Conservation (phyloP, 345 rosid species). For the Sisymbrium altissimum region DNA sequence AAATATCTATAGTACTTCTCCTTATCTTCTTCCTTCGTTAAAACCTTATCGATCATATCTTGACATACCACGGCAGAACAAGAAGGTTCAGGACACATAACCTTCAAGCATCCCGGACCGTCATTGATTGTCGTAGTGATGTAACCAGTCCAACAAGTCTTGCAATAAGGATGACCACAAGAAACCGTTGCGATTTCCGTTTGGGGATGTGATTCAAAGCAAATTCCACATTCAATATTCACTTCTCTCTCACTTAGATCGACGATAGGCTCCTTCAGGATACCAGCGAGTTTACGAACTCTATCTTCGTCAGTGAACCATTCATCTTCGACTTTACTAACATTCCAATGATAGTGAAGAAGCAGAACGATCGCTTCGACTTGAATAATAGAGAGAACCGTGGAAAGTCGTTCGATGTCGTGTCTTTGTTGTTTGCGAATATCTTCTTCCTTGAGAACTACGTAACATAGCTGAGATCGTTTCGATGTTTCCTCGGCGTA, state of each 20-base stretch:
- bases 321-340: conserved; percentile 66
- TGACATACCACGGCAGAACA: conserved; percentile 25
- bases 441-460: too few relatives aligned
- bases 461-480: too few relatives aligned
- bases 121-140: conserved; percentile 10
- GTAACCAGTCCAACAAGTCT: conserved; percentile 60
- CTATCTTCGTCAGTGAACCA: conserved; percentile 84
- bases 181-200: conserved; percentile 48
- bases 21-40: background rate
- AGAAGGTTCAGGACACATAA: conserved; percentile 29
- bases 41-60: conserved; percentile 23
- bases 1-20: conserved; percentile 20
- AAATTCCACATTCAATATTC: conserved; percentile 56
- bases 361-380: conserved; percentile 54
- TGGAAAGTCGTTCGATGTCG: too few relatives aligned
- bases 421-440: too few relatives aligned
- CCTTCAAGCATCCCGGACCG: conserved; percentile 18
- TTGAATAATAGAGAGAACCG: too few relatives aligned
- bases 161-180: conserved; percentile 94
- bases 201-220: conserved; percentile 51
- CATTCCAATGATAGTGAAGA: conserved; percentile 66
- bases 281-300: conserved; percentile 58
- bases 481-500: too few relatives aligned
- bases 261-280: conserved; percentile 51
- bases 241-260: conserved; percentile 35